These are phyloP conservation scores for Raphidocelis subcapitata DNA, from an alignment of 139 green algal genomes.

Conservation along the genomic window DNA sequence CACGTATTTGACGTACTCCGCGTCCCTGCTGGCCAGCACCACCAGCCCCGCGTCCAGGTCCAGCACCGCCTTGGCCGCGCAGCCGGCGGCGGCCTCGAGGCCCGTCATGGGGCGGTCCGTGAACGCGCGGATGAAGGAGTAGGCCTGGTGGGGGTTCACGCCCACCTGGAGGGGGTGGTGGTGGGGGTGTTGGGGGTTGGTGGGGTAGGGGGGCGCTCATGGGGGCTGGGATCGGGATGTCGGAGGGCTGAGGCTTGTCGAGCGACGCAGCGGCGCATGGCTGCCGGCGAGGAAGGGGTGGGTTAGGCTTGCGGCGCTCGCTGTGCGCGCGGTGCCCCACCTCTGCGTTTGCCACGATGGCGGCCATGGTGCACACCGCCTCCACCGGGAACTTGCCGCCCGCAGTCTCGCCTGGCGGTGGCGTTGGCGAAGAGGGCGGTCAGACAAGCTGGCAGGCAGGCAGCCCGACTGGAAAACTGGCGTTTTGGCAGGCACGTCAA, in stretches of 20 bases:
- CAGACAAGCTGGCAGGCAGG: too few relatives aligned
- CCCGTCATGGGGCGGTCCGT: slow-evolving; percentile 50
- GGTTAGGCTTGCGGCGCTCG: too few relatives aligned
- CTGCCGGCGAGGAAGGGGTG: too few relatives aligned
- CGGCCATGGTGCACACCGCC: slow-evolving; percentile 55
- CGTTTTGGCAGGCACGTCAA: too few relatives aligned
- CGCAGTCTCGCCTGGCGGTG: slow-evolving; percentile 47
- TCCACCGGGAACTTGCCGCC: slow-evolving; percentile 44
- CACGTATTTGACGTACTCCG: neutral
- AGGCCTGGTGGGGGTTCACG: slow-evolving; percentile 1
- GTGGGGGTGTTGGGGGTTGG: too few relatives aligned
- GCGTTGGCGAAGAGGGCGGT: too few relatives aligned
- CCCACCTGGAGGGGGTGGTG: too few relatives aligned
- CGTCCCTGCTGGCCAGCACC: neutral
- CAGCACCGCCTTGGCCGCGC: slow-evolving; percentile 45
- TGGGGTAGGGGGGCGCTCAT: too few relatives aligned
- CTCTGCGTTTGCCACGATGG: slow-evolving; percentile 57
- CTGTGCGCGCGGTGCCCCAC: slow-evolving; percentile 9
- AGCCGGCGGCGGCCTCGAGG: slow-evolving; percentile 25
- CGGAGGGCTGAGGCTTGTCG: too few relatives aligned
- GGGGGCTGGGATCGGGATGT: too few relatives aligned
- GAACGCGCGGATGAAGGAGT: slow-evolving; percentile 46
- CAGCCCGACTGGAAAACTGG: too few relatives aligned
- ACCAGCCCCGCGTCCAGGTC: slow-evolving; percentile 32
- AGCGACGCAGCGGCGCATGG: too few relatives aligned